Percentiles rank a stretch among this genome's conserved stretches.
Conservation (phyloP, 441 rosid species). For the Capsella rubella region DNA sequence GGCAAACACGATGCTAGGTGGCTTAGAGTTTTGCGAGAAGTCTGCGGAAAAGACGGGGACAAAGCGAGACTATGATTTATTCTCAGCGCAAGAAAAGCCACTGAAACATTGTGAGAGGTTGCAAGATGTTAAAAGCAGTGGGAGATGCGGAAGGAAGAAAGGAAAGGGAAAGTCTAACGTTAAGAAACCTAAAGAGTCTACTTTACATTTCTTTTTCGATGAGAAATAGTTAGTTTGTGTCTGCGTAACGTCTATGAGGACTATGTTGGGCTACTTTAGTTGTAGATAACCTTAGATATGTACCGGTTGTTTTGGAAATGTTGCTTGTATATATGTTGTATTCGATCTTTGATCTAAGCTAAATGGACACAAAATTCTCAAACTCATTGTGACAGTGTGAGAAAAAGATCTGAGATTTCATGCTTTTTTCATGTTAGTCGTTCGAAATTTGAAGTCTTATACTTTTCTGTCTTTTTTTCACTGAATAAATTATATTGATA, state of each 20-base stretch:
- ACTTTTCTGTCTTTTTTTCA: too few relatives aligned
- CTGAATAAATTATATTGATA: too few relatives aligned
- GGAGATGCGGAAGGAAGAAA: constrained; percentile 38
- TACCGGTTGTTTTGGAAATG: not conserved
- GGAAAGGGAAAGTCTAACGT: constrained; percentile 53
- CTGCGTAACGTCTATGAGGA: not conserved
- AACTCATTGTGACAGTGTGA: too few relatives aligned
- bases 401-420: too few relatives aligned
- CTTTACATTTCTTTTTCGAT: constrained; percentile 68
- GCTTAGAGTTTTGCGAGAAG: constrained; percentile 24
- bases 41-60: constrained; percentile 33
- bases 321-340: not conserved
- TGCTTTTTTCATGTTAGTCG: too few relatives aligned
- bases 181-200: constrained; percentile 56
- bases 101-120: not conserved
- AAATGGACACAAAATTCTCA: too few relatives aligned
- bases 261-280: not conserved
- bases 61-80: constrained; percentile 54
- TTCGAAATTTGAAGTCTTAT: too few relatives aligned
- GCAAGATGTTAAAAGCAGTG: constrained; percentile 32
- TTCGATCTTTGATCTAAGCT: not conserved
- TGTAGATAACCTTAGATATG: constrained; percentile 2
- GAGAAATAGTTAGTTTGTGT: constrained; percentile 47
- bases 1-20: too few relatives aligned
- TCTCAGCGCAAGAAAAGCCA: constrained; percentile 46